Evolutionary conservation across 1,284 basidiomycete species (phyloP), one percentile per base, ranked within the genome.

Genomic region (Schizophyllum commune): DNA sequence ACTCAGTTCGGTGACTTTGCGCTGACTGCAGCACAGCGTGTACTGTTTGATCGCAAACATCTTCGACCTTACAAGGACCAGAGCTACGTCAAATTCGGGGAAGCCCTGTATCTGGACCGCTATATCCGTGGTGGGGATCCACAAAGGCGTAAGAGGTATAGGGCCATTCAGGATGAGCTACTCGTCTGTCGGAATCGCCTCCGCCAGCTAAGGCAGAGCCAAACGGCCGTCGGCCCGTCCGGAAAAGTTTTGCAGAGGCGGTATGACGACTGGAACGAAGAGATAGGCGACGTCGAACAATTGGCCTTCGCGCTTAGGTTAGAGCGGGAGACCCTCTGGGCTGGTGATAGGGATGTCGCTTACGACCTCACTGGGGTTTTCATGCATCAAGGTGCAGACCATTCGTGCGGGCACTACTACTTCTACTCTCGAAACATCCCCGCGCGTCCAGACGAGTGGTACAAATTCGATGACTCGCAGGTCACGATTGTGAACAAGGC

Each of bases 311-410:
- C 68, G 54, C 78, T 92, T 65, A 94, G 94, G 72, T 73, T 76
- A 13, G 82, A 88, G 61, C 75, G 97, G 56, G 91, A 96, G 66
- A 74, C 74, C 1, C 69, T 96, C 8, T 99, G 97, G 97, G 75
- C 75, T 52, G 84, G 85, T 65, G 84, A 86, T 59, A 78, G 69
- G 6, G 75, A 83, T 32, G 85, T 85, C 27, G 86, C 89, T 59
- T 99, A 98, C 71, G 92, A 96, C 69, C 81, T 99, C 53, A 94
- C 93, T 0, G 92, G 93, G 11, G 95, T 98, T 11, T 99, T 98
- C 75, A 92, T 98, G 68, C 96, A 99, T 74, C 88, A 96, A 51
- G 95, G 94, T 54, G 82, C 84, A n/a, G 88, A 89, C 20, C 86
- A 89, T 0, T 88, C 85, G 4, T 92, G 87, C 76, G 93, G 92